phyloP scores from a whole-genome alignment of 331 rosid species.

The Malus hybrid region DNA sequence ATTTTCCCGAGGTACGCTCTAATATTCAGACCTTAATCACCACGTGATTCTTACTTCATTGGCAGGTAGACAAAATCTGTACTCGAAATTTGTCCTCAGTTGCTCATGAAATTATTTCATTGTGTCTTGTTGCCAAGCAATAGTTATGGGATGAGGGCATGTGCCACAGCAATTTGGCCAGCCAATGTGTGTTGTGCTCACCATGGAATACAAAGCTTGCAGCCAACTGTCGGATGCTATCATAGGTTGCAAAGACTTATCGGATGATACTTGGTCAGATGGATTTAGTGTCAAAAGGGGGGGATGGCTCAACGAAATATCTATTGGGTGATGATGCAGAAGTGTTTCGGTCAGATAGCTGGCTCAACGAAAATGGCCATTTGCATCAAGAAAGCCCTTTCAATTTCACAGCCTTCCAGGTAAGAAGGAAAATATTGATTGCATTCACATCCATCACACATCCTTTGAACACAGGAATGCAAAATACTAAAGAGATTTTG shows the following conservation, averaged over 20 bases:
- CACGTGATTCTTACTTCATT: too few species aligned
- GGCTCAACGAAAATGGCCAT: not conserved
- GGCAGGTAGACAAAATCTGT: not conserved
- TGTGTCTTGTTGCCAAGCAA: not conserved
- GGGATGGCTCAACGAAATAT: constrained; percentile 4
- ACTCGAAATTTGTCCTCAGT: not conserved
- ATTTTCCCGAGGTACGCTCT: not conserved
- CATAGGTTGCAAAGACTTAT: not conserved
- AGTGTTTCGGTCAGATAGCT: constrained; percentile 9
- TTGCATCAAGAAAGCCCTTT: constrained; percentile 5
- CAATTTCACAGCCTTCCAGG: constrained; percentile 18
- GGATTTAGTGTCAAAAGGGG: constrained; percentile 11
- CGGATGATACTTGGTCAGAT: constrained; percentile 17
- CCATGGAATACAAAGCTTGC: not conserved
- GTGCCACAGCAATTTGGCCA: not conserved
- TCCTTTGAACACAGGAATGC: not conserved
- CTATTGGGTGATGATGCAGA: constrained; percentile 17
- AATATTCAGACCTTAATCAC: not conserved
- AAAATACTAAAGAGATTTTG: not conserved
- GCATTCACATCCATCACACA: not conserved
- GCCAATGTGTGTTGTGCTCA: not conserved
- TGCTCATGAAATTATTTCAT: not conserved
- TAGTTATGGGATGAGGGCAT: not conserved
- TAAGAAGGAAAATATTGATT: not conserved
- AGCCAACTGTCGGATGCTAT: not conserved